Evolutionary conservation across 2,329 filamentous ascomycete species (phyloP).

Genomic region (Zymoseptoria crescenta): DNA sequence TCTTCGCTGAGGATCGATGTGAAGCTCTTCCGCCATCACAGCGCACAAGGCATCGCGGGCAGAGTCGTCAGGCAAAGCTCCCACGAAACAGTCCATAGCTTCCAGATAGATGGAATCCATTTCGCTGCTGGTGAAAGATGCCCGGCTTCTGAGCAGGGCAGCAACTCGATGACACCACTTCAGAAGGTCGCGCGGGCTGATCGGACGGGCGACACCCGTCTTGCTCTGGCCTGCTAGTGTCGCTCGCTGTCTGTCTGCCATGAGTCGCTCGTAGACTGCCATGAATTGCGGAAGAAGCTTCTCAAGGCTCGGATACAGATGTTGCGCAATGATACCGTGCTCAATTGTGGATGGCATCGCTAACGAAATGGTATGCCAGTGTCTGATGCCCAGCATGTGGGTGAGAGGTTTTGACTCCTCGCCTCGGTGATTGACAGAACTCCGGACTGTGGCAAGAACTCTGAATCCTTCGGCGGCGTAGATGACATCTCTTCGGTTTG

Average conservation of each 20-base stretch:
- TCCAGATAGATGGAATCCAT: conserved; percentile 88
- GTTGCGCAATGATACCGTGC: conserved; percentile 63
- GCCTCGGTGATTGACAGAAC: conserved; percentile 55
- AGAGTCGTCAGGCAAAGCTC: conserved; percentile 61
- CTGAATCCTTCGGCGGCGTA: conserved; percentile 77
- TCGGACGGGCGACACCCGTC: conserved; percentile 51
- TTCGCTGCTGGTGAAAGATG: conserved; percentile 60
- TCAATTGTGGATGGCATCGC: conserved; percentile 60
- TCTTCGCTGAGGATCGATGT: conserved; percentile 72
- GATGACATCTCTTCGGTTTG: conserved; percentile 78
- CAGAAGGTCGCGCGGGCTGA: conserved; percentile 70
- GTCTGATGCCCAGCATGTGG: conserved; percentile 69
- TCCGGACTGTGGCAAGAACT: conserved; percentile 85
- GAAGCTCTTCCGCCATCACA: conserved; percentile 77
- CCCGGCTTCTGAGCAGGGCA: conserved; percentile 53
- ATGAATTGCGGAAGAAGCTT: conserved; percentile 50
- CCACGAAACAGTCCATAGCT: conserved; percentile 84
- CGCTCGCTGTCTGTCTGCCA: conserved; percentile 30
- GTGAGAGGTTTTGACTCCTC: conserved; percentile 61
- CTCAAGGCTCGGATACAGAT: conserved; percentile 61
- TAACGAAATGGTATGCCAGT: conserved; percentile 76
- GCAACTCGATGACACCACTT: conserved; percentile 82
- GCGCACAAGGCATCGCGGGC: conserved; percentile 54
- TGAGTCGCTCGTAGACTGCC: conserved; percentile 46
- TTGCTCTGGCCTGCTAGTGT: conserved; percentile 41